These are phyloP conservation scores for Fusarium abutilonis DNA, from an alignment of 2,329 filamentous ascomycete species.

Conservation along the genomic window DNA sequence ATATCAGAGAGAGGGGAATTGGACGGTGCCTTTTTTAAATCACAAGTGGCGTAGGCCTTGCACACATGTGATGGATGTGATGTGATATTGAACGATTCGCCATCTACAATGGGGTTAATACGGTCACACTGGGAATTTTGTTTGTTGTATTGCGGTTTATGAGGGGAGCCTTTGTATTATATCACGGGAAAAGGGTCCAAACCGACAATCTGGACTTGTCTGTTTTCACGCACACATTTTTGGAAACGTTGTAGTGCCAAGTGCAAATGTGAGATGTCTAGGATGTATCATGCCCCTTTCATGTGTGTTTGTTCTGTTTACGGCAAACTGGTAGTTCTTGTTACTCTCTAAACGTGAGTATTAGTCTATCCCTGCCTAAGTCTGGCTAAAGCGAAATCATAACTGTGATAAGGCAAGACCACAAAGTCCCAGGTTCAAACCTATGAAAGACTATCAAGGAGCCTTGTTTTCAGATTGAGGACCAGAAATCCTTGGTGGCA, in stretches of 20 bases:
- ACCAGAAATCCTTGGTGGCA: too few relatives aligned
- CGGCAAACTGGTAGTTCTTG: not conserved
- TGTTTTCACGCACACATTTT: conserved; percentile 32
- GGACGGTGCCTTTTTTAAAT: conserved; percentile 31
- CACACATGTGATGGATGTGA: conserved; percentile 22
- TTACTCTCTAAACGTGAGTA: not conserved
- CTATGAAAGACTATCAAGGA: not conserved
- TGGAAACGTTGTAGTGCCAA: not conserved
- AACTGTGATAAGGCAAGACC: too few relatives aligned
- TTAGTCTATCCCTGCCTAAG: too few relatives aligned
- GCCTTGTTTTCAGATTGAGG: too few relatives aligned
- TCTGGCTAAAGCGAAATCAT: too few relatives aligned
- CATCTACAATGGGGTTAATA: conserved; percentile 43
- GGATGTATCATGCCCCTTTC: not conserved
- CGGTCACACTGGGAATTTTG: conserved; percentile 43
- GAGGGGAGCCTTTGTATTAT: conserved; percentile 49
- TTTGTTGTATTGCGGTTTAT: conserved; percentile 45
- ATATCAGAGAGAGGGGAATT: conserved; percentile 8
- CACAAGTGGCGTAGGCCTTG: conserved; percentile 36
- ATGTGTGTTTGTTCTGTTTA: not conserved
- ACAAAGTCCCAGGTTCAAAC: not conserved
- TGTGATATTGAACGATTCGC: conserved; percentile 34
- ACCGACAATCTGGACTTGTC: conserved; percentile 40
- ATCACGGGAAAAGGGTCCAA: conserved; percentile 45
- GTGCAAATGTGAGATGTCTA: not conserved